phyloP scores from a whole-genome alignment of 257 asterid species.

The Perilla frutescens region DNA sequence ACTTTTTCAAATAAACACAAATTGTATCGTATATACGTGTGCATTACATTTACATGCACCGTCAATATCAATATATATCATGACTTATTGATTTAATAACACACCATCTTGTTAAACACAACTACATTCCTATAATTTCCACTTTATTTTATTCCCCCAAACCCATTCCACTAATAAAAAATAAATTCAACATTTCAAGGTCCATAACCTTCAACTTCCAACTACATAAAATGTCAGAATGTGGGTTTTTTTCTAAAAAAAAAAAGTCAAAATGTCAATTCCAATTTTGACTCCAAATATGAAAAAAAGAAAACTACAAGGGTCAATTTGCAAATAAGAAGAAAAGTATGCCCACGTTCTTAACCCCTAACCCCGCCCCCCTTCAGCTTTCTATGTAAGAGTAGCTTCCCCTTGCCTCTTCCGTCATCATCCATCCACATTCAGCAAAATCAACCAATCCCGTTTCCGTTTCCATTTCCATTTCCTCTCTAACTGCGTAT shows the following conservation, averaged over 20 bases:
- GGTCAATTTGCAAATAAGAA: constrained; percentile 31
- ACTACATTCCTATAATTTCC: too few species aligned
- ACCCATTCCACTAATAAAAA: too few species aligned
- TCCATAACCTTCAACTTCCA: background rate
- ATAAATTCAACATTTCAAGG: background rate
- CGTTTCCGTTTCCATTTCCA: background rate
- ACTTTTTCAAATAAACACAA: too few species aligned
- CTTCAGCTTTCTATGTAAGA: constrained; percentile 20
- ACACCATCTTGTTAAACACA: too few species aligned
- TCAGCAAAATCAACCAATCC: constrained; percentile 31
- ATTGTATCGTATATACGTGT: too few species aligned
- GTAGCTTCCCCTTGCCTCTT: constrained; percentile 26
- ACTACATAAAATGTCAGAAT: background rate
- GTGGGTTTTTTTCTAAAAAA: too few species aligned
- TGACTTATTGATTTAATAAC: too few species aligned
- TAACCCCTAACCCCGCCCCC: constrained; percentile 33
- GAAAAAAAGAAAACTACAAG: background rate
- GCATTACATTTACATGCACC: too few species aligned
- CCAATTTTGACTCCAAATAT: constrained; percentile 21
- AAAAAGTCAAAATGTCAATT: constrained; percentile 25
- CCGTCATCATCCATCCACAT: constrained; percentile 35
- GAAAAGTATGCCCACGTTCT: constrained; percentile 33
- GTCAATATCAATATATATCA: too few species aligned
- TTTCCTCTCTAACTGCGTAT: constrained; percentile 32
- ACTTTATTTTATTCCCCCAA: too few species aligned